Conservation (phyloP, 495 filamentous ascomycete genomes). For the Pseudevernia furfuracea region DNA sequence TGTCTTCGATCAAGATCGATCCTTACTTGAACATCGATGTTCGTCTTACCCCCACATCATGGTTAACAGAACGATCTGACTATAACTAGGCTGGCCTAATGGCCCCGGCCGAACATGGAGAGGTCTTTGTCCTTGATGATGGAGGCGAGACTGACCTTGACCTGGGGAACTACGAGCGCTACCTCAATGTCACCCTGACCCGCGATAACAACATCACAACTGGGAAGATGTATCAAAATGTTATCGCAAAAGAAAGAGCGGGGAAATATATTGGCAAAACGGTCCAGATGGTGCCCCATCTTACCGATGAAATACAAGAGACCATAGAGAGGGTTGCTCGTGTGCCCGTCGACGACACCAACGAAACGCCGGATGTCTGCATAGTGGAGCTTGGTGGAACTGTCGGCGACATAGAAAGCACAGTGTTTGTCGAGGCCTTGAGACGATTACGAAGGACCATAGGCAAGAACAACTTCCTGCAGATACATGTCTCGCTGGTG, state of each 20-base stretch:
- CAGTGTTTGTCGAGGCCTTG: constrained; percentile 83
- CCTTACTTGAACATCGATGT: constrained; percentile 75
- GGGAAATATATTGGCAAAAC: constrained; percentile 89
- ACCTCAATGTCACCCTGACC: constrained; percentile 62
- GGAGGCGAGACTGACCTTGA: constrained; percentile 85
- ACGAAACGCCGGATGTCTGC: constrained; percentile 69
- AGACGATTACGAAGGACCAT: constrained; percentile 59
- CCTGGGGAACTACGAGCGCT: constrained; percentile 91
- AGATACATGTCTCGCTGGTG: constrained; percentile 77
- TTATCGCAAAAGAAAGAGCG: constrained; percentile 68
- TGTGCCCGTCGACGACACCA: constrained; percentile 80
- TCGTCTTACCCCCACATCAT: neutral
- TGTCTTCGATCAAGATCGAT: constrained; percentile 67
- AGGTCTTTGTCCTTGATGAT: constrained; percentile 67
- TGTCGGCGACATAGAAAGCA: constrained; percentile 85
- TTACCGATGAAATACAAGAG: constrained; percentile 84
- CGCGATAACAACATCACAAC: constrained; percentile 89
- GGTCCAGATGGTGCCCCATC: constrained; percentile 87
- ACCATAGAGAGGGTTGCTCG: constrained; percentile 84
- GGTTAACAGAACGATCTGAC: neutral
- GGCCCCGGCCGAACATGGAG: constrained; percentile 61
- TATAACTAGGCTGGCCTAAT: constrained; percentile 57
- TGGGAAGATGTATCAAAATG: constrained; percentile 86
- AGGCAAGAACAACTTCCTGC: constrained; percentile 73
- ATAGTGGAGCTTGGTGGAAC: constrained; percentile 77